Evolutionary conservation across 371 early-diverging fungal genomes (phyloP), one percentile per base, ranked within the genome.

Genomic region (Apophysomyces sp.): DNA sequence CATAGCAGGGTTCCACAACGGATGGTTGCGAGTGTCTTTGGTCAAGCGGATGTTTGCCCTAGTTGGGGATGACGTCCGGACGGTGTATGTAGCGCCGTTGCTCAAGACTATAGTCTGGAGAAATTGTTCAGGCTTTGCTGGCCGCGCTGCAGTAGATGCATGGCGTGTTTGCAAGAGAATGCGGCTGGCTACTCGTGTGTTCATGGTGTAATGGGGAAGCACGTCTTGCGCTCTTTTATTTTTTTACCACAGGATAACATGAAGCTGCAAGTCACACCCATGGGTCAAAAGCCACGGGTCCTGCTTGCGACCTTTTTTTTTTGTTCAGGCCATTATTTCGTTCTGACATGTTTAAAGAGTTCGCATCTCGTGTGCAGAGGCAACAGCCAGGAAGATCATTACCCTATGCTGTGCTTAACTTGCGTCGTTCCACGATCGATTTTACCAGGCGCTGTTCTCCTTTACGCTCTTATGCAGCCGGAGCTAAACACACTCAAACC

Each of bases 21-120:
- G 88, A 61, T 97, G 94, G 73, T 94, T 96, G 41, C 95, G 82
- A 21, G 93, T 92, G 67, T 97, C 98, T 69, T 93, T 94, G 34
- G 94, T 90, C 29, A 97, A 81, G 57, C 91, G 89, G 57, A 96
- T 81, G 62, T 90, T 80, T 32, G 88, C 63, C 66, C 91, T 86
- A 37, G 61, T 63, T 4, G 98, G 98, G 6, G 96, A 94, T 5
- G 95, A 93, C 4, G 94, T 88, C 39, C 92, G 84, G 16, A 95
- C 74, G 16, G 83, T 86, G 76, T 91, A 93, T 16, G 94, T 91
- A 12, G 92, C 89, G 7, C 98, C 98, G 72, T 95, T 93, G 27
- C 93, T 91, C 29, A 95, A 88, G 16, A 94, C 87, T 24, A 97
- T 84, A 31, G 89, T 91, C 74, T 95, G 93, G 49, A 83, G 76